phyloP scores from a whole-genome alignment of 805 yeast species.

The Teunomyces gatunensis region DNA sequence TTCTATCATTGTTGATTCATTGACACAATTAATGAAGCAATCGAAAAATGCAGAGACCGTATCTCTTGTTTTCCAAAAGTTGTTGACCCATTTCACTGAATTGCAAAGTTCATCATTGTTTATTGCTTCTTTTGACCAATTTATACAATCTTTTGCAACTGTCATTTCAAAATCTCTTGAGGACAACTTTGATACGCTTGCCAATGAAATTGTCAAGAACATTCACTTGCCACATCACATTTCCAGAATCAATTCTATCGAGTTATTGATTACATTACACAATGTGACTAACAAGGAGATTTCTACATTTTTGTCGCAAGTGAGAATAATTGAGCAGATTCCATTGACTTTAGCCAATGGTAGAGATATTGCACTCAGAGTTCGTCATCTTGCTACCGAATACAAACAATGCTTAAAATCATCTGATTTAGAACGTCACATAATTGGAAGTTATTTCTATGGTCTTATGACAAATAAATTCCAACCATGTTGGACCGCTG shows the following conservation, averaged over 20 bases:
- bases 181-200: conserved; percentile 10
- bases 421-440: conserved; percentile 14
- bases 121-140: conserved; percentile 31
- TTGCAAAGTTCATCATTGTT: conserved; percentile 36
- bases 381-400: conserved; percentile 54
- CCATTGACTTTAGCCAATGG: conserved; percentile 69
- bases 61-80: conserved; percentile 10
- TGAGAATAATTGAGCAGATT: conserved; percentile 63
- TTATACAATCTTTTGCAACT: conserved; percentile 14
- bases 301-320: conserved; percentile 46
- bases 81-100: conserved; percentile 16
- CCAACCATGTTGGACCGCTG: conserved; percentile 84
- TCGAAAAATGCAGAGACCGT: background rate
- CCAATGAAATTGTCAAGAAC: conserved; percentile 23
- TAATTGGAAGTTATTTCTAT: conserved; percentile 36
- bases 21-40: conserved; percentile 23
- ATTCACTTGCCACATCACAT: conserved; percentile 49
- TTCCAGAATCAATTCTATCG: conserved; percentile 50
- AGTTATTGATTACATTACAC: conserved; percentile 38
- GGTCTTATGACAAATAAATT: conserved; percentile 76
- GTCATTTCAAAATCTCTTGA: background rate
- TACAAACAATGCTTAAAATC: conserved; percentile 28
- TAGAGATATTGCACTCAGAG: conserved; percentile 70
- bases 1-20: conserved; percentile 38
- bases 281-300: conserved; percentile 20